These are phyloP conservation scores for Ambrosia artemisiifolia DNA, from an alignment of 129 eudicot genomes.

Conservation along the genomic window DNA sequence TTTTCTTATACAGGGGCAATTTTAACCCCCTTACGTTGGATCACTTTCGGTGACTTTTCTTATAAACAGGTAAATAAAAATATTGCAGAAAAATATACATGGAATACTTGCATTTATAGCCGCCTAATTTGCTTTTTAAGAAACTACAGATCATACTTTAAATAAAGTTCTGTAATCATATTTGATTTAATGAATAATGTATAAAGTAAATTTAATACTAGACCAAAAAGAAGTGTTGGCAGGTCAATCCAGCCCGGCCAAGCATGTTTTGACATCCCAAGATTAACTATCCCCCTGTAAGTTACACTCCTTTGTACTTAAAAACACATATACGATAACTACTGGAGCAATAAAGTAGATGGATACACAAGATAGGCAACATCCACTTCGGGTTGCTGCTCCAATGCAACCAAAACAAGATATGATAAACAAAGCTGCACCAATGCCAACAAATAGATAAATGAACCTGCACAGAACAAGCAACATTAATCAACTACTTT, in stretches of 20 bases:
- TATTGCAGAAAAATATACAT: background rate
- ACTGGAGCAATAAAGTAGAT: slow-evolving; percentile 22
- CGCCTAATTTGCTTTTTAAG: background rate
- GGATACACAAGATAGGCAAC: slow-evolving; percentile 91
- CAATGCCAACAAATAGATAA: slow-evolving; percentile 68
- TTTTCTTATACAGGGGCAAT: background rate
- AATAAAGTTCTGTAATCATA: background rate
- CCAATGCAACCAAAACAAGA: slow-evolving; percentile 94
- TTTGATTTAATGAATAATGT: background rate
- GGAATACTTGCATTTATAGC: background rate
- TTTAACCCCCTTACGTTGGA: background rate
- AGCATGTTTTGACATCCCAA: slow-evolving; percentile 10
- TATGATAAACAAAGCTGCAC: slow-evolving; percentile 57
- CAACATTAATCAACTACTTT: background rate
- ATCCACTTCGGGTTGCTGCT: slow-evolving; percentile 72
- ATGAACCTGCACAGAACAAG: slow-evolving; percentile 67
- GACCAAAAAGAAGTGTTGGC: background rate
- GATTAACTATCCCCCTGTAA: slow-evolving; percentile 3
- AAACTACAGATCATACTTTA: background rate
- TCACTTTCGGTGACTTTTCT: background rate
- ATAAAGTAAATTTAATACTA: background rate
- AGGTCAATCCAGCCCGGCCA: background rate
- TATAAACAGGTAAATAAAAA: background rate
- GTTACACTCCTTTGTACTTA: background rate
- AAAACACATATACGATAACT: background rate